Evolutionary conservation across 208 protist species (phyloP).

Genomic region (Angomonas deanei): DNA sequence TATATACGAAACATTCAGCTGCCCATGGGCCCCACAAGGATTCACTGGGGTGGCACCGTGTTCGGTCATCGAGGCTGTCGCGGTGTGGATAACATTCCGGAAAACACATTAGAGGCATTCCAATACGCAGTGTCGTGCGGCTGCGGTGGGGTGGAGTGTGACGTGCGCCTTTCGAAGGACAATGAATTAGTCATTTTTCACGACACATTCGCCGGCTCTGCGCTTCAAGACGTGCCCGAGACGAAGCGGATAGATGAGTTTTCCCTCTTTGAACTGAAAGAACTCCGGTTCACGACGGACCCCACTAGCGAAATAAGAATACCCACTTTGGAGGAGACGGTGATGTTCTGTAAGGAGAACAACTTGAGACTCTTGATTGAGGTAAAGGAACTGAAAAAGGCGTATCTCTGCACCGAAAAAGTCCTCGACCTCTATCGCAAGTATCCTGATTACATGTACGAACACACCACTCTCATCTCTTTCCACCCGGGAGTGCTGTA

Average conservation of each 20-base stretch:
- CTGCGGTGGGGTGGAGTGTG: slow-evolving; percentile 70
- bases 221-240: slow-evolving; percentile 34
- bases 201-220: slow-evolving; percentile 44
- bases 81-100: slow-evolving; percentile 52
- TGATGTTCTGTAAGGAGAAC: slow-evolving; percentile 74
- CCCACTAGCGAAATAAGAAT: slow-evolving; percentile 64
- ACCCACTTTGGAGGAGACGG: slow-evolving; percentile 81
- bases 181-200: slow-evolving; percentile 82
- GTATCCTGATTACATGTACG: slow-evolving; percentile 86
- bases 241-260: slow-evolving; percentile 60
- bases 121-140: slow-evolving; percentile 73
- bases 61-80: slow-evolving; percentile 89
- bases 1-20: slow-evolving; percentile 68
- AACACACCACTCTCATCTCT: slow-evolving; percentile 80
- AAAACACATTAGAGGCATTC: slow-evolving; percentile 88
- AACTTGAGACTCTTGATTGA: slow-evolving; percentile 84
- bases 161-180: slow-evolving; percentile 85
- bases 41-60: slow-evolving; percentile 68
- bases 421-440: slow-evolving; percentile 73
- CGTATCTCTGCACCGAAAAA: slow-evolving; percentile 63
- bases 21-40: slow-evolving; percentile 59
- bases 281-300: slow-evolving; percentile 50
- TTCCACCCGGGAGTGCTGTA: slow-evolving; percentile 74
- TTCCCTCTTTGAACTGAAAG: slow-evolving; percentile 69
- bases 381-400: slow-evolving; percentile 62